Base-by-base conservation (phyloP, 2,329 filamentous ascomycete species). In the Proliferodiscus dingleyae region DNA sequence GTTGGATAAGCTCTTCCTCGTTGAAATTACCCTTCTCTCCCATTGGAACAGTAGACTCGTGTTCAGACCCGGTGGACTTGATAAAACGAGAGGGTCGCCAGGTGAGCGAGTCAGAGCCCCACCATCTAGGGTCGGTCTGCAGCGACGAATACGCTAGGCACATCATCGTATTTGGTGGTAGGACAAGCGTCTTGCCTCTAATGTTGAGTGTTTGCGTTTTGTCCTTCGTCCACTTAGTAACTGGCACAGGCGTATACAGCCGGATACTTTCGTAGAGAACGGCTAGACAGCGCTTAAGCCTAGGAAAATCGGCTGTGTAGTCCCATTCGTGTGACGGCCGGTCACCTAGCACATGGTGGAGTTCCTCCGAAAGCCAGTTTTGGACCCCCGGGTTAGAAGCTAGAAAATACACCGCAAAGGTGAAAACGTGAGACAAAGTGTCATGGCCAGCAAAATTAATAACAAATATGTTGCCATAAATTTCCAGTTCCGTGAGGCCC, bases 221-320 rank as follows among this genome's bases (percentile, higher is more conserved):
- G 5, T 32, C n/a, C 15, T 19, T 13, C 1, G 23, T 21, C 3
- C 18, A 15, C n/a, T 41, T 81, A 7, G 76, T 75, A 33, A 80
- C 70, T 49, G 73, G 61, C 24, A 78, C 70, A 0, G 76, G 74
- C 3, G 73, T 71, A n/a, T 77, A 62, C 9, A 80, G 56, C 24
- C 77, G 72, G 16, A 80, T 66, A 37, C 73, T 70, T 51, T 73
- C 71, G 2, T 16, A 9, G 11, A 34, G 5, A 2, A 34, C 32
- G 2, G 32, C 32, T 19, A 16, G 32, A 10, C 32, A 34, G 32
- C 32, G 32, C 16, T 34, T 34, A 9, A 23, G 63, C 58, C 21
- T 19, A 37, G 9, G 13, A 45, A 18, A 29, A 2, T 15, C 2
- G 16, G 36, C 2, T n/a, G n/a, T n/a, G 26, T 29, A 41, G 15